Conservation (phyloP, 2,329 filamentous ascomycete genomes). For the Trichoderma sp. region DNA sequence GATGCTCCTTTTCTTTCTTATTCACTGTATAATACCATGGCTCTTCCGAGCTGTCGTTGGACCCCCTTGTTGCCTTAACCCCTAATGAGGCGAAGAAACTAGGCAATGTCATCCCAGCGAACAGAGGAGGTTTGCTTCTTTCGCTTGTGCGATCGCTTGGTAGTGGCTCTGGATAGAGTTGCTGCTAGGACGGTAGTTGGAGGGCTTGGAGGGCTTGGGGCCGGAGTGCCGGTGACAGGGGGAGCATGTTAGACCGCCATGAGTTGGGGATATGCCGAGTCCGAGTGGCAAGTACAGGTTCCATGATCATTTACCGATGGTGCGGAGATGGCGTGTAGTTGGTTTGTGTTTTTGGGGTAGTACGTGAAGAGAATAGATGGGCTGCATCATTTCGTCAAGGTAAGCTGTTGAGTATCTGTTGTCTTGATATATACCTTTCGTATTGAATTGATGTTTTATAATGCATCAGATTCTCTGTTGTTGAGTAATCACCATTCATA, state of each 20-base stretch:
- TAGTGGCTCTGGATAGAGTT: not conserved
- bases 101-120: not conserved
- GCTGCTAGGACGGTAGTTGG: not conserved
- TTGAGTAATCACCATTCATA: not conserved
- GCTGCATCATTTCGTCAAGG: no score
- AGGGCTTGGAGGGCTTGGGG: not conserved
- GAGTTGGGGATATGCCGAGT: not conserved
- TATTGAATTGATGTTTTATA: not conserved
- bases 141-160: not conserved
- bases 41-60: no score
- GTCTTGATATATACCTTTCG: not conserved
- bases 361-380: not conserved
- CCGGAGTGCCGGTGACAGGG: not conserved
- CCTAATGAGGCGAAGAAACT: not conserved
- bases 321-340: not conserved
- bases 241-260: not conserved
- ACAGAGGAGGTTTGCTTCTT: not conserved
- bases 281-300: not conserved
- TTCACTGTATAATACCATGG: not conserved
- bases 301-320: not conserved
- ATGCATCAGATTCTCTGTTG: not conserved
- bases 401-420: not conserved
- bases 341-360: not conserved
- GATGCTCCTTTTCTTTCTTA: not conserved
- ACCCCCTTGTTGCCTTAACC: not conserved